Conservation (phyloP, 108 stramenopile species). For the Skeletonema costatum region DNA sequence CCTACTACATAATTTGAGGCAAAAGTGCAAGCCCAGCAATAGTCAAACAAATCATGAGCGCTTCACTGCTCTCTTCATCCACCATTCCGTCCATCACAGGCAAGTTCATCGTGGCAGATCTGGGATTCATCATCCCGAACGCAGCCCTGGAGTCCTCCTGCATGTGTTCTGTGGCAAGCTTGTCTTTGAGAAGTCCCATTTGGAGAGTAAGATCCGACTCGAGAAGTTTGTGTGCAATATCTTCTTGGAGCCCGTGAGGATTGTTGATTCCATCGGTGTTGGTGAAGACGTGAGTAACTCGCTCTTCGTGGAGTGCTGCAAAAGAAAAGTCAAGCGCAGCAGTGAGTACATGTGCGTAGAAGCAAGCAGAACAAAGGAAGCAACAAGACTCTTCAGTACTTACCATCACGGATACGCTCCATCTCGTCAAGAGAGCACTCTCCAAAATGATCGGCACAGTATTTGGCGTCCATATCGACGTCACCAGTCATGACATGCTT, state of each 20-base stretch:
- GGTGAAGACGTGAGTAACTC: conserved; percentile 36
- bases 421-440: conserved; percentile 48
- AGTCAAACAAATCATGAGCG: conserved; percentile 41
- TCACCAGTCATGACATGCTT: background rate
- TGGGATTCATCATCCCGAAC: conserved; percentile 13
- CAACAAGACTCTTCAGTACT: background rate
- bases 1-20: conserved; percentile 17
- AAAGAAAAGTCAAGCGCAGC: background rate
- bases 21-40: conserved; percentile 40
- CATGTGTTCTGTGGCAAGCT: conserved; percentile 42
- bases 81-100: conserved; percentile 35
- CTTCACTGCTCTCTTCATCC: conserved; percentile 46
- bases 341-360: background rate
- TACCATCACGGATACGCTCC: conserved; percentile 42
- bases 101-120: conserved; percentile 16
- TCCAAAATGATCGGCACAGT: conserved; percentile 42
- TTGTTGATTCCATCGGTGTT: conserved; percentile 29
- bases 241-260: conserved; percentile 33
- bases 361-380: conserved; percentile 2
- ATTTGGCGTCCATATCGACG: conserved; percentile 16
- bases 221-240: conserved; percentile 34
- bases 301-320: conserved; percentile 42
- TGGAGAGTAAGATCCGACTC: conserved; percentile 33
- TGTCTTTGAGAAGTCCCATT: conserved; percentile 28
- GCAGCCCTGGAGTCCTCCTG: conserved; percentile 33